These are phyloP conservation scores for Mesembryanthemum crystallinum DNA, from an alignment of 148 eudicot genomes.

Conservation along the genomic window DNA sequence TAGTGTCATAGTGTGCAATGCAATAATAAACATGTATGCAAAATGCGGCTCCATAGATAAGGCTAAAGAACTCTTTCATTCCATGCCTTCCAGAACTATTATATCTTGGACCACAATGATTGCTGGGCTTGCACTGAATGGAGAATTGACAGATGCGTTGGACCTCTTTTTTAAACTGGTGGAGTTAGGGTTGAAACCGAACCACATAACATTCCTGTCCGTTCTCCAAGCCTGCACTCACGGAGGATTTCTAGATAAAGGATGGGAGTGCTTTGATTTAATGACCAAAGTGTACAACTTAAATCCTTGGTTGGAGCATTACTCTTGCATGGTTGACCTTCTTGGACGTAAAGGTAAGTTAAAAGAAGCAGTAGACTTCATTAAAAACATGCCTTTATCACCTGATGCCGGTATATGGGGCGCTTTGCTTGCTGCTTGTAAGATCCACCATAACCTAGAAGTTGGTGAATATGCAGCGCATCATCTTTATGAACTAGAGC, in stretches of 20 bases:
- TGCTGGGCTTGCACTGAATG: slow-evolving; percentile 56
- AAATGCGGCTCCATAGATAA: slow-evolving; percentile 54
- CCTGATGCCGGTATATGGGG: slow-evolving; percentile 73
- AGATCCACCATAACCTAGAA: slow-evolving; percentile 46
- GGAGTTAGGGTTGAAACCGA: slow-evolving; percentile 46
- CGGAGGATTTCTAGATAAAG: slow-evolving; percentile 57
- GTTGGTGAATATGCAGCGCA: slow-evolving; percentile 50
- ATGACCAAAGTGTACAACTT: slow-evolving; percentile 45
- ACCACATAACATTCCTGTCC: slow-evolving; percentile 58
- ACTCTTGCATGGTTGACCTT: slow-evolving; percentile 65
- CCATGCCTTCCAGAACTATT: slow-evolving; percentile 45
- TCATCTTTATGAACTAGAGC: slow-evolving; percentile 42
- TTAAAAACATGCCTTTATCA: slow-evolving; percentile 42
- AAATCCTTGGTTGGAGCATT: slow-evolving; percentile 53
- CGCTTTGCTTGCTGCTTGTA: slow-evolving; percentile 60
- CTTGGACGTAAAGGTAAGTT: slow-evolving; percentile 68
- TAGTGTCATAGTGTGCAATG: slow-evolving; percentile 42
- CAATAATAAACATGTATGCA: slow-evolving; percentile 61
- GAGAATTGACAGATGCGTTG: slow-evolving; percentile 47
- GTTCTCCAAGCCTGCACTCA: slow-evolving; percentile 72
- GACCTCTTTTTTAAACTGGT: slow-evolving; percentile 41
- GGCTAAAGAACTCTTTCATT: slow-evolving; percentile 43
- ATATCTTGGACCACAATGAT: slow-evolving; percentile 71
- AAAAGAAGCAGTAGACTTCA: slow-evolving; percentile 48
- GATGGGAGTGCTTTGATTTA: slow-evolving; percentile 48